Conservation (phyloP, 192 early-diverging fungal genomes). For the Rhizophagus clarus region DNA sequence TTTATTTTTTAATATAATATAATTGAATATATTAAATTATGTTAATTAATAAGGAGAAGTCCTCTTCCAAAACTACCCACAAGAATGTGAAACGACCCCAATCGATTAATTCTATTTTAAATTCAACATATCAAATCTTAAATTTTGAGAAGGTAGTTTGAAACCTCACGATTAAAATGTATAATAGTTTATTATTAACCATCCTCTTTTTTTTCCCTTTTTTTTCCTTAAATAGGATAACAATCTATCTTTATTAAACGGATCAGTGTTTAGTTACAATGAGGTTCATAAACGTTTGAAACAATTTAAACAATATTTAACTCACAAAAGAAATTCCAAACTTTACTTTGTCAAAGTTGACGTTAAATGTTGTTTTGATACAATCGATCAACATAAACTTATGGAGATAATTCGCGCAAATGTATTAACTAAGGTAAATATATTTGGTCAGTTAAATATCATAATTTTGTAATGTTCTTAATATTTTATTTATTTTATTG, state of each 20-base stretch:
- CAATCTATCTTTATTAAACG: not conserved
- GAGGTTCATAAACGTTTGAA: not conserved
- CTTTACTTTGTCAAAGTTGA: slow-evolving; percentile 27
- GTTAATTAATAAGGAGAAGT: not conserved
- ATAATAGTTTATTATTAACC: not conserved
- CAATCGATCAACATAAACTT: not conserved
- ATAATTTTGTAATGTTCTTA: not conserved
- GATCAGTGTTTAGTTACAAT: slow-evolving; percentile 2
- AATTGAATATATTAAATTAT: too few relatives aligned
- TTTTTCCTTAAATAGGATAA: not conserved
- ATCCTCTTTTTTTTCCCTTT: too few relatives aligned
- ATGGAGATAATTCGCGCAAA: slow-evolving; percentile 3
- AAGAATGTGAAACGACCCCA: not conserved
- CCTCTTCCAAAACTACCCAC: not conserved
- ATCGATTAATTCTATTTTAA: slow-evolving; percentile 1
- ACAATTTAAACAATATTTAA: not conserved
- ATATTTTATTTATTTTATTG: not conserved
- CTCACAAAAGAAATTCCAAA: not conserved
- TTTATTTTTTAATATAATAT: too few relatives aligned
- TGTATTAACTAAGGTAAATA: not conserved
- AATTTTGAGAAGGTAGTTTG: slow-evolving; percentile 1
- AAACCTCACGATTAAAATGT: not conserved
- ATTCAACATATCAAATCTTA: not conserved
- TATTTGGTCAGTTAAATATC: too few relatives aligned
- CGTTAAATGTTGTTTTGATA: slow-evolving; percentile 11